phyloP scores from a whole-genome alignment of 306 rosid species.

The Lathyrus sativus region DNA sequence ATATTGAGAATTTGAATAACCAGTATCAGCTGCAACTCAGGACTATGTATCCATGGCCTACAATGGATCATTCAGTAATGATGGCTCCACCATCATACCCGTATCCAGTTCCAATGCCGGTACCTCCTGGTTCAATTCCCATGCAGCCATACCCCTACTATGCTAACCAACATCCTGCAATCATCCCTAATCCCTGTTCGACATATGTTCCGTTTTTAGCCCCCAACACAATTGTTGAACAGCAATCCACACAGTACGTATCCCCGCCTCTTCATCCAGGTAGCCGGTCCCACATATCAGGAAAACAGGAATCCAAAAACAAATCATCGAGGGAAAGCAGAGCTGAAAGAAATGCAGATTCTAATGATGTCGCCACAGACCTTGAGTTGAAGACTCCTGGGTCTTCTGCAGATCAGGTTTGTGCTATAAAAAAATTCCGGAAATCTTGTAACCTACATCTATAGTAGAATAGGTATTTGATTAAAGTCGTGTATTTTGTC shows the following conservation, averaged over 20 bases:
- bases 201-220: constrained; percentile 68
- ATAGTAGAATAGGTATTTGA: constrained; percentile 11
- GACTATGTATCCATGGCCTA: constrained; percentile 79
- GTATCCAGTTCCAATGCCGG: constrained; percentile 70
- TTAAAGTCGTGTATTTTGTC: constrained; percentile 14
- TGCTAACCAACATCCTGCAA: constrained; percentile 66
- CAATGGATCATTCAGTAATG: constrained; percentile 78
- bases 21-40: constrained; percentile 88
- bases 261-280: constrained; percentile 60
- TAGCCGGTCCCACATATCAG: constrained; percentile 47
- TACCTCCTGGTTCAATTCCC: constrained; percentile 75
- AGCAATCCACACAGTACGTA: constrained; percentile 56
- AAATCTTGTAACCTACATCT: constrained; percentile 16
- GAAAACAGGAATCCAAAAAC: constrained; percentile 57
- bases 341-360: constrained; percentile 51
- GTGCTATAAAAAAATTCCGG: constrained; percentile 8
- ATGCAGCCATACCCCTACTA: constrained; percentile 76
- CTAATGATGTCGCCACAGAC: constrained; percentile 65
- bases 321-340: constrained; percentile 61
- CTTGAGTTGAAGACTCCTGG: constrained; percentile 86
- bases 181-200: constrained; percentile 73
- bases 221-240: constrained; percentile 64
- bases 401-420: constrained; percentile 71
- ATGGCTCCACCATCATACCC: constrained; percentile 81
- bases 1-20: constrained; percentile 69